Percentiles rank a stretch among this genome's conserved stretches.
phyloP scores from a whole-genome alignment of 768 basidiomycete genomes.

The Mycena pura region DNA sequence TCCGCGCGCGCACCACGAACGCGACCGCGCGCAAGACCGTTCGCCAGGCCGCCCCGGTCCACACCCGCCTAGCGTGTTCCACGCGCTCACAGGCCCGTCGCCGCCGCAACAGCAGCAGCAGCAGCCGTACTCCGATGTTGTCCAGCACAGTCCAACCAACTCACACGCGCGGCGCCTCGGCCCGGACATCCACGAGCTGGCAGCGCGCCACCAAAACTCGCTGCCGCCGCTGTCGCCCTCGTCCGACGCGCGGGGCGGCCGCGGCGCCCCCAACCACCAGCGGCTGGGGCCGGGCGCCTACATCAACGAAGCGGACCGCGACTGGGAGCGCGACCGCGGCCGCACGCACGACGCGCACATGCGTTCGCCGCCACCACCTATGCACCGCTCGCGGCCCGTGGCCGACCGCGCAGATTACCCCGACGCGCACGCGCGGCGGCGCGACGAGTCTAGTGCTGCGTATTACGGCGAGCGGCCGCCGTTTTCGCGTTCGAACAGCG shows the following conservation, averaged over 20 bases:
- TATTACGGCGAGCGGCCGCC: conserved; percentile 47
- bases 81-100: no score
- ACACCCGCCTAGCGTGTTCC: no score
- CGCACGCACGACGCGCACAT: conserved; percentile 46
- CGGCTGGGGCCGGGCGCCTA: conserved; percentile 68
- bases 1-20: conserved; percentile 41
- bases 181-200: conserved; percentile 33
- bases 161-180: conserved; percentile 48
- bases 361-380: conserved; percentile 52
- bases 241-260: conserved; percentile 34
- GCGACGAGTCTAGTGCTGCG: conserved; percentile 48
- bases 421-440: conserved; percentile 38
- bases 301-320: conserved; percentile 55
- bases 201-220: conserved; percentile 23
- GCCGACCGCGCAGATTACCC: conserved; percentile 38
- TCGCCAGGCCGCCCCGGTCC: no score
- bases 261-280: conserved; percentile 66
- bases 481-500: conserved; percentile 63
- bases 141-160: no score
- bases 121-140: conserved; percentile 59
- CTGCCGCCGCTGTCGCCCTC: conserved; percentile 44
- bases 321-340: conserved; percentile 39
- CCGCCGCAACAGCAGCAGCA: conserved; percentile 46
- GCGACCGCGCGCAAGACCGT: conserved; percentile 48
- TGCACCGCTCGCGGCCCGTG: conserved; percentile 42